Conservation (phyloP, 495 filamentous ascomycete genomes). For the Penicillium ochrochloron region DNA sequence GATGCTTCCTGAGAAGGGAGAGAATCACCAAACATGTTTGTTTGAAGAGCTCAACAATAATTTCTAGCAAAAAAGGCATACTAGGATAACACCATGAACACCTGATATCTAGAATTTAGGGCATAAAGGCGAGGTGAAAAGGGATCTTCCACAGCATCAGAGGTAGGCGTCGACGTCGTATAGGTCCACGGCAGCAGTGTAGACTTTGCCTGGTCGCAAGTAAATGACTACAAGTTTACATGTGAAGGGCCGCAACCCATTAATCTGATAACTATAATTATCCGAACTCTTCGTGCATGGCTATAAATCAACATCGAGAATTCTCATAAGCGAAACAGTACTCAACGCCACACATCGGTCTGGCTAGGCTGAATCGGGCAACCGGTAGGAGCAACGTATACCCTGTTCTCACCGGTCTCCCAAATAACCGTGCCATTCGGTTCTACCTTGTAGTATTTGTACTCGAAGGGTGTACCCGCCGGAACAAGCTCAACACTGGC, state of each 20-base stretch:
- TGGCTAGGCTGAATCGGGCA: constrained; percentile 16
- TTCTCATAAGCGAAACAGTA: background rate
- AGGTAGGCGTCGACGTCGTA: too few species aligned
- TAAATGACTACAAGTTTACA: too few species aligned
- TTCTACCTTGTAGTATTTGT: constrained; percentile 24
- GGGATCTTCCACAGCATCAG: too few species aligned
- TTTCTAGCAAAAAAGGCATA: too few species aligned
- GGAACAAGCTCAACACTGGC: constrained; percentile 15
- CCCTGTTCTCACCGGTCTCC: constrained; percentile 16
- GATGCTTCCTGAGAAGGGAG: too few species aligned
- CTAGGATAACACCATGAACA: too few species aligned
- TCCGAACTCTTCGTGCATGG: background rate
- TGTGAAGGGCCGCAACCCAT: background rate
- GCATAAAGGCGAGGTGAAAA: too few species aligned
- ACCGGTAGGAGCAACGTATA: constrained; percentile 19
- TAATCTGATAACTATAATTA: background rate
- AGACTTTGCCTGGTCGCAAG: too few species aligned
- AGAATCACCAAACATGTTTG: too few species aligned
- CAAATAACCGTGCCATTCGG: constrained; percentile 15
- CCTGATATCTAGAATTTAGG: too few species aligned
- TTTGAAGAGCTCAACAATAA: too few species aligned
- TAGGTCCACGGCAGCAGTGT: too few species aligned
- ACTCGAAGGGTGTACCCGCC: constrained; percentile 19
- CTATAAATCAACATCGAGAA: background rate
- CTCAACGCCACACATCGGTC: constrained; percentile 18